phyloP scores from a whole-genome alignment of 768 basidiomycete species.

The Auricularia sp. region DNA sequence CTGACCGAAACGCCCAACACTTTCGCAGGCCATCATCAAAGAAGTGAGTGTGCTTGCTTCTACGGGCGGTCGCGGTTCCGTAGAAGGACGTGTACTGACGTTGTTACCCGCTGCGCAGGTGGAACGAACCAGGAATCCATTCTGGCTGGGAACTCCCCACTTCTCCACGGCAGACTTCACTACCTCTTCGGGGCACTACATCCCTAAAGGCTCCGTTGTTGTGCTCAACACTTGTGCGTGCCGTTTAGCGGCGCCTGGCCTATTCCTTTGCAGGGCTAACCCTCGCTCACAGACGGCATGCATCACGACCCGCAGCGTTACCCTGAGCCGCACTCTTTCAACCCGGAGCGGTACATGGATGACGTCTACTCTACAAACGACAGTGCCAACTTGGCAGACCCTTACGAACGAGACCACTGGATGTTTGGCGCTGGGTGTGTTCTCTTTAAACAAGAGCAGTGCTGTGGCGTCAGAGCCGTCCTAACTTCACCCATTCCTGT shows the following conservation, averaged over 20 bases:
- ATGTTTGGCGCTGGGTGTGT: conserved; percentile 40
- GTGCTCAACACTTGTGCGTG: conserved; percentile 3
- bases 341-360: conserved; percentile 38
- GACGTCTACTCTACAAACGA: conserved; percentile 31
- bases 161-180: conserved; percentile 2
- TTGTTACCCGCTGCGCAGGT: conserved; percentile 10
- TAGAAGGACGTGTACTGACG: not conserved
- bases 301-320: conserved; percentile 27
- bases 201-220: conserved; percentile 4
- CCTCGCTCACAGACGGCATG: not conserved
- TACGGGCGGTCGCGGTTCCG: not conserved
- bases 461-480: not conserved
- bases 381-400: conserved; percentile 33
- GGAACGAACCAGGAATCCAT: conserved; percentile 17
- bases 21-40: conserved; percentile 2
- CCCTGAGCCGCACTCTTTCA: conserved; percentile 28
- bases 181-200: conserved; percentile 1
- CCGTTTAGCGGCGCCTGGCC: not conserved
- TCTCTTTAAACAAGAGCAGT: not conserved
- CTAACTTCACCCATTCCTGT: not conserved
- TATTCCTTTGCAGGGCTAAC: not conserved
- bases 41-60: not conserved
- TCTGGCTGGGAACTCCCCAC: conserved; percentile 17
- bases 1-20: not conserved
- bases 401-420: conserved; percentile 41